Percentiles rank a stretch among this genome's conserved stretches.
These are phyloP conservation scores for Fraxinus excelsior DNA, from an alignment of 257 asterid species.

Conservation along the genomic window DNA sequence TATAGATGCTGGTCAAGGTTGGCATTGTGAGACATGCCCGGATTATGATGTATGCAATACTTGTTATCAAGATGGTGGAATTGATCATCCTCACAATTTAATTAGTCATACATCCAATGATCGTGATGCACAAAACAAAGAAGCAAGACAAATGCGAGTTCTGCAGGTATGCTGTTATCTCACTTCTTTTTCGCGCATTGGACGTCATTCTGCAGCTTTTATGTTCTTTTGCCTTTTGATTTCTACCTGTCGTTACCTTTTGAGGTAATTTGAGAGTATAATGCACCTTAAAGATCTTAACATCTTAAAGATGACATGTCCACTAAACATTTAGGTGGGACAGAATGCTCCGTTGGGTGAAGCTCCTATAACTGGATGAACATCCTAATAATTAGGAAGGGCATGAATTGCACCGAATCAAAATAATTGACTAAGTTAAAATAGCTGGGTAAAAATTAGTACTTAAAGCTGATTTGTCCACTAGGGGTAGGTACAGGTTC, in stretches of 20 bases:
- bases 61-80: constrained; percentile 81
- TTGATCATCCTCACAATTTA: constrained; percentile 82
- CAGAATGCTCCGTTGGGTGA: neutral
- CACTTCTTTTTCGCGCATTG: neutral
- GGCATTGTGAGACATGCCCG: constrained; percentile 96
- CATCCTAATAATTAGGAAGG: neutral
- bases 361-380: neutral
- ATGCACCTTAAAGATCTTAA: neutral
- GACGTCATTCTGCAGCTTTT: neutral
- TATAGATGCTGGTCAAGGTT: constrained; percentile 92
- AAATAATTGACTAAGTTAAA: neutral
- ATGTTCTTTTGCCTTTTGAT: neutral
- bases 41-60: constrained; percentile 89
- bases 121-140: constrained; percentile 45
- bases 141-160: constrained; percentile 86
- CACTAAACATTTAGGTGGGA: neutral
- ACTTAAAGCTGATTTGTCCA: neutral
- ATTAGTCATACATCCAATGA: constrained; percentile 67
- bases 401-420: constrained; percentile 1
- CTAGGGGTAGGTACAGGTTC: neutral
- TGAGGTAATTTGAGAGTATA: neutral
- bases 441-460: neutral
- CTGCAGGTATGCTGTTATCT: constrained; percentile 54
- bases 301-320: neutral
- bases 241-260: neutral